Base-by-base conservation (phyloP, 257 asterid genomes). In the Paraleonurus japonicus region DNA sequence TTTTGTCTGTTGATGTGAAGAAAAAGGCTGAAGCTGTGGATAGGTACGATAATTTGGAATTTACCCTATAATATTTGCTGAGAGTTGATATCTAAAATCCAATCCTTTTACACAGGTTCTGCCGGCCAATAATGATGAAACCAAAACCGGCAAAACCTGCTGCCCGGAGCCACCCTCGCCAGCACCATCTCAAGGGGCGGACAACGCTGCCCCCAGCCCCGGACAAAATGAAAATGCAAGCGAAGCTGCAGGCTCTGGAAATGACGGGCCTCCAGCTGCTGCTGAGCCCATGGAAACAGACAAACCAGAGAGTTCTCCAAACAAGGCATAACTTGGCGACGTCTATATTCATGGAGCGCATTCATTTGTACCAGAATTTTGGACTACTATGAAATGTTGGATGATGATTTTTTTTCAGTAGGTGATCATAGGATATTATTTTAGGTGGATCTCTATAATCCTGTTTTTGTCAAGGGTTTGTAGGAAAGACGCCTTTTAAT, bases 91-190 rank as follows among this genome's bases (percentile, higher is more conserved):
- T 41, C 61, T 22, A 30, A 61, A 15, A 22, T 23, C 28, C 1
- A 6, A 20, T 13, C 23, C 24, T 13, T 30, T 12, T 12, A 9
- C 50, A 62, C 89, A 94, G 99, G 89, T 64, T 84, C 10, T 88
- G 96, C 82, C 74, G 96, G 85, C 98, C 99, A 0, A 80, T 88
- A 68, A 83, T 94, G 96, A 91, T 71, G 37, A 94, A 94, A 67
- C 92, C 98, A 54, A 89, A 88, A 86, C 98, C 97, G 0, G 84
- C 87, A 20, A 90, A 88, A 72, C 91, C 94, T 43, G 83, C 94
- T 4, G 60, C 92, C 88, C 96, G 0, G 96, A 87, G 74, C 15
- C 88, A 58, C 59, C 89, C 9, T 41, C 96, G n/a, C 85, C 90
- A 15, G 62, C 88, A 12, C 30, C 92, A 6, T 27, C 96, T 16